These are phyloP conservation scores for Naumovozyma baii DNA, from an alignment of 805 yeast genomes.

Conservation along the genomic window DNA sequence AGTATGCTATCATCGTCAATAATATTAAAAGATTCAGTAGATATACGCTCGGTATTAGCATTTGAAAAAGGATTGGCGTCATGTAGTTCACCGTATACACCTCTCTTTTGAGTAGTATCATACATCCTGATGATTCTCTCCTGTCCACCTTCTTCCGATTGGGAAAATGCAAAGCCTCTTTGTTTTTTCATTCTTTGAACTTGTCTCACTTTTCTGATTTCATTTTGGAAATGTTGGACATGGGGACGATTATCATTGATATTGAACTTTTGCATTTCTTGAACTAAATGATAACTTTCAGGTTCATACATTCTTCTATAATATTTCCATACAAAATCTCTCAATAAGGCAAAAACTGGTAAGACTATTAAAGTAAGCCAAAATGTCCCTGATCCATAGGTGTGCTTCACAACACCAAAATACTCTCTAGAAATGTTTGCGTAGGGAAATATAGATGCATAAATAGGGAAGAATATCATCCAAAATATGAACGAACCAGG, in stretches of 20 bases:
- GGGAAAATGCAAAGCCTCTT: constrained; percentile 97
- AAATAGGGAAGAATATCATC: constrained; percentile 79
- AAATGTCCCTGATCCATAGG: constrained; percentile 68
- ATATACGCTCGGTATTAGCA: background rate
- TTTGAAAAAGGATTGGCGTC: constrained; percentile 30
- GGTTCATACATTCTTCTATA: constrained; percentile 88
- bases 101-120: constrained; percentile 82
- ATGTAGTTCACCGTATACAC: constrained; percentile 55
- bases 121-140: constrained; percentile 86
- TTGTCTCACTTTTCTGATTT: constrained; percentile 93
- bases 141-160: constrained; percentile 82
- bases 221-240: constrained; percentile 92
- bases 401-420: constrained; percentile 63
- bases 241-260: constrained; percentile 93
- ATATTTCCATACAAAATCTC: constrained; percentile 93
- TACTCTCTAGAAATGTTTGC: constrained; percentile 77
- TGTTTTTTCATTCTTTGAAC: constrained; percentile 97
- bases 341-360: constrained; percentile 64
- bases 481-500: constrained; percentile 87
- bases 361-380: constrained; percentile 77
- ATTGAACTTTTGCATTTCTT: constrained; percentile 91
- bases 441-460: constrained; percentile 76
- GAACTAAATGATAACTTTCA: constrained; percentile 88
- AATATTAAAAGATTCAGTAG: constrained; percentile 1
- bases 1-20: background rate